These are phyloP conservation scores for Cercophora scortea DNA, from an alignment of 495 filamentous ascomycete species.

Conservation along the genomic window DNA sequence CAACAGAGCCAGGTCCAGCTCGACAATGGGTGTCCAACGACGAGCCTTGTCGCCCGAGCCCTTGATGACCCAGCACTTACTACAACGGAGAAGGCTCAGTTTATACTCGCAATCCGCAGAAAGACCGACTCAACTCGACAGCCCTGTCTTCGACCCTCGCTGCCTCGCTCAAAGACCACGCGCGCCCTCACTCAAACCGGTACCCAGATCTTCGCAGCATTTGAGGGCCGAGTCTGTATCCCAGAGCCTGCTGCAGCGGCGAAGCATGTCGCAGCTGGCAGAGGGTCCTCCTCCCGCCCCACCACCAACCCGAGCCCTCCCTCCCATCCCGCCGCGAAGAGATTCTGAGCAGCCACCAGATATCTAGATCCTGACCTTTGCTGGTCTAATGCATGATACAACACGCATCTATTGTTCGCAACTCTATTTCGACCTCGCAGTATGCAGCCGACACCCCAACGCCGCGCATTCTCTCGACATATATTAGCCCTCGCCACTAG, in stretches of 20 bases:
- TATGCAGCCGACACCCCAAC: too few species aligned
- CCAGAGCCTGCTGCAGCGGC: constrained; percentile 31
- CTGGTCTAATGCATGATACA: too few species aligned
- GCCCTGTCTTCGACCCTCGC: constrained; percentile 2
- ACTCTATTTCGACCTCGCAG: too few species aligned
- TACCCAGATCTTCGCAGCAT: constrained; percentile 19
- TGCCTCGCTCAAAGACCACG: constrained; percentile 15
- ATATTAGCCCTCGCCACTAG: too few species aligned
- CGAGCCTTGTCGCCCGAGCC: constrained; percentile 1
- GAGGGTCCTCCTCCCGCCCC: constrained; percentile 55
- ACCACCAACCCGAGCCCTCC: constrained; percentile 56
- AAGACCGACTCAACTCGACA: not conserved
- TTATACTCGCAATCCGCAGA: constrained; percentile 11
- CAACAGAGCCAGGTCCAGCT: constrained; percentile 11
- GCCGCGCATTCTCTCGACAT: too few species aligned
- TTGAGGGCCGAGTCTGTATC: constrained; percentile 18
- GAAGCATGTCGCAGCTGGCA: constrained; percentile 51
- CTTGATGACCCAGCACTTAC: not conserved
- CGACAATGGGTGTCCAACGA: constrained; percentile 16
- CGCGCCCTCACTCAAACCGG: constrained; percentile 16
- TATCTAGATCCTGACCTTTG: too few species aligned
- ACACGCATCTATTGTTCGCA: too few species aligned
- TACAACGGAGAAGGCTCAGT: constrained; percentile 14
- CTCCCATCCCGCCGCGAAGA: constrained; percentile 43
- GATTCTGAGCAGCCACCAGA: too few species aligned